Conservation (phyloP, 192 early-diverging fungal genomes). For the Dissophora globulifera region DNA sequence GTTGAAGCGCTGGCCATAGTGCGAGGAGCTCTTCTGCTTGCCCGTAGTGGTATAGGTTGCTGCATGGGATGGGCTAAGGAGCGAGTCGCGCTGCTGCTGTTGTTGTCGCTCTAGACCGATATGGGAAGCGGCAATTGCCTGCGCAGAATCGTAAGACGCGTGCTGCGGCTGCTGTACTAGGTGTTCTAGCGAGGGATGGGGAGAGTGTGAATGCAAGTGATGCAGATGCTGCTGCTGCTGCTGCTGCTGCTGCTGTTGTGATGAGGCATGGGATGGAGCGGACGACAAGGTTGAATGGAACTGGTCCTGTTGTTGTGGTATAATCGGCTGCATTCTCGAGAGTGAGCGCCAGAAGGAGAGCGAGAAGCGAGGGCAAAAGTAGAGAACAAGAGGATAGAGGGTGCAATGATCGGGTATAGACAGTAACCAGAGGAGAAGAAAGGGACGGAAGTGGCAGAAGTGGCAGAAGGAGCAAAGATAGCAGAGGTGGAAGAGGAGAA, state of each 20-base stretch:
- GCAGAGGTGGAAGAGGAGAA: too few relatives aligned
- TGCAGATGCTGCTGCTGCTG: constrained; percentile 3
- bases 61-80: too few relatives aligned
- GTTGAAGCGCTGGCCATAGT: constrained; percentile 27
- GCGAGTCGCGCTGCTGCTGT: background rate
- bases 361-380: background rate
- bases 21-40: constrained; percentile 16
- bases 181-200: constrained; percentile 6
- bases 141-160: background rate
- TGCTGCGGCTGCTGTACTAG: background rate
- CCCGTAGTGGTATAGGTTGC: background rate
- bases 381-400: background rate
- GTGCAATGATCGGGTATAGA: too few relatives aligned
- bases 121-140: background rate
- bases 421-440: too few relatives aligned
- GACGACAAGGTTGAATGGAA: background rate
- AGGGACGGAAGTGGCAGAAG: too few relatives aligned
- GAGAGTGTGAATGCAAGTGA: background rate
- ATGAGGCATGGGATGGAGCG: background rate
- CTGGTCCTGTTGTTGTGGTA: constrained; percentile 25
- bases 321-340: constrained; percentile 8
- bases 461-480: too few relatives aligned
- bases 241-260: constrained; percentile 5
- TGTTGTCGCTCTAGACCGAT: constrained; percentile 1
- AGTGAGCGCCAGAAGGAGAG: background rate